Conservation (phyloP, 2,329 filamentous ascomycete species). For the Spiromastix sp. region DNA sequence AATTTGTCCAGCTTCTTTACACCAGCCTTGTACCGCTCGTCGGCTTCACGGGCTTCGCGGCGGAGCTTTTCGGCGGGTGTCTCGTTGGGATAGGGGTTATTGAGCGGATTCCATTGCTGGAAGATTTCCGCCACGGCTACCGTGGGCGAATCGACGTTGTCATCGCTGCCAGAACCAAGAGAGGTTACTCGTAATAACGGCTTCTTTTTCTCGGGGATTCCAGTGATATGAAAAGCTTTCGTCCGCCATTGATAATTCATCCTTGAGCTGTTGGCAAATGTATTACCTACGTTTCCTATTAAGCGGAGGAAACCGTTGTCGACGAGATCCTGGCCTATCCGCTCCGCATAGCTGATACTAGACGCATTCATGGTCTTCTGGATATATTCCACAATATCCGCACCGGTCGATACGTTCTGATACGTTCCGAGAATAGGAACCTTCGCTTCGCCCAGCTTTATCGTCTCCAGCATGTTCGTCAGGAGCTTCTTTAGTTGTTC, state of each 20-base stretch:
- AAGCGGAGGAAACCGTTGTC: slow-evolving; percentile 76
- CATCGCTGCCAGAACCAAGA: slow-evolving; percentile 47
- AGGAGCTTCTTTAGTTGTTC: slow-evolving; percentile 89
- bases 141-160: slow-evolving; percentile 63
- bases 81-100: slow-evolving; percentile 85
- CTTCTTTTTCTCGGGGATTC: slow-evolving; percentile 79
- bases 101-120: slow-evolving; percentile 84
- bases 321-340: slow-evolving; percentile 88
- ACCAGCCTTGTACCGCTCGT: slow-evolving; percentile 83
- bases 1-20: slow-evolving; percentile 82
- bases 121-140: slow-evolving; percentile 82
- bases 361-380: slow-evolving; percentile 77
- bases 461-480: slow-evolving; percentile 71
- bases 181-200: slow-evolving; percentile 65
- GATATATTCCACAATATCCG: slow-evolving; percentile 92
- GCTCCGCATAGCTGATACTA: slow-evolving; percentile 82
- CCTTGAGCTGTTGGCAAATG: slow-evolving; percentile 93
- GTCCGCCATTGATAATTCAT: slow-evolving; percentile 97
- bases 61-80: slow-evolving; percentile 77
- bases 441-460: slow-evolving; percentile 83
- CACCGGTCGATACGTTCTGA: slow-evolving; percentile 79
- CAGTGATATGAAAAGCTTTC: slow-evolving; percentile 78
- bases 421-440: slow-evolving; percentile 94
- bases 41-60: slow-evolving; percentile 78
- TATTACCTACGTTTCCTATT: slow-evolving; percentile 87